A percentile compares a stretch with the other conserved stretches of the same genome.
Conservation (phyloP, 305 asterid genomes). For the Fraxinus velutina region DNA sequence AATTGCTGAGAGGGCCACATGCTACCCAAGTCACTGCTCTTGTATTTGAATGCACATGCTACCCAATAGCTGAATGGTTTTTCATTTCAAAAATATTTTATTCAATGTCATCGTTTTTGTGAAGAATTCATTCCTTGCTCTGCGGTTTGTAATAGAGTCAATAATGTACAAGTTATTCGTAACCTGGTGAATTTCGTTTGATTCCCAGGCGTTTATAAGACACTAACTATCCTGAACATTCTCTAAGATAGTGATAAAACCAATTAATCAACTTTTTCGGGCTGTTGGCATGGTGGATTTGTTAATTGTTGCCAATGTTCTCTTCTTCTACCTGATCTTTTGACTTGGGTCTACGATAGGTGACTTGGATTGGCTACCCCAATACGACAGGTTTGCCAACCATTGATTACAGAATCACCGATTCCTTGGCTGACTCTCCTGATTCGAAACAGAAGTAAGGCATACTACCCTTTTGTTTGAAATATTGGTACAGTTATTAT, state of each 20-base stretch:
- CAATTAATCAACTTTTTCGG: neutral
- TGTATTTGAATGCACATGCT: neutral
- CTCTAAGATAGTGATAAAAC: neutral
- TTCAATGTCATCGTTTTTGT: neutral
- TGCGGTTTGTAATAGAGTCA: neutral
- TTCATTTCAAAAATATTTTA: neutral
- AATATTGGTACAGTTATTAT: neutral
- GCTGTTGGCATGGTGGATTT: neutral
- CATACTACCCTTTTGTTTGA: conserved; percentile 8
- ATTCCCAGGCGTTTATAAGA: neutral
- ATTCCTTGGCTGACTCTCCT: conserved; percentile 80
- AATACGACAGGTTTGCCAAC: conserved; percentile 96
- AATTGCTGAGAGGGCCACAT: neutral
- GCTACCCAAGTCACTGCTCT: neutral
- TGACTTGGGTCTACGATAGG: conserved; percentile 48
- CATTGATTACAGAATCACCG: conserved; percentile 91
- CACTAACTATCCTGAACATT: neutral
- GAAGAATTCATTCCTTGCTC: neutral
- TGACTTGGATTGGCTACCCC: conserved; percentile 99
- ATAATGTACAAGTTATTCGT: neutral
- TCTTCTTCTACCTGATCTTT: conserved; percentile 14
- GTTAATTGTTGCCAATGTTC: neutral
- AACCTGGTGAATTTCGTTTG: neutral
- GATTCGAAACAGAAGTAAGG: conserved; percentile 75
- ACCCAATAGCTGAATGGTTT: neutral